Base-by-base conservation (phyloP, 2,329 filamentous ascomycete genomes). In the Epichloe gansuensis region DNA sequence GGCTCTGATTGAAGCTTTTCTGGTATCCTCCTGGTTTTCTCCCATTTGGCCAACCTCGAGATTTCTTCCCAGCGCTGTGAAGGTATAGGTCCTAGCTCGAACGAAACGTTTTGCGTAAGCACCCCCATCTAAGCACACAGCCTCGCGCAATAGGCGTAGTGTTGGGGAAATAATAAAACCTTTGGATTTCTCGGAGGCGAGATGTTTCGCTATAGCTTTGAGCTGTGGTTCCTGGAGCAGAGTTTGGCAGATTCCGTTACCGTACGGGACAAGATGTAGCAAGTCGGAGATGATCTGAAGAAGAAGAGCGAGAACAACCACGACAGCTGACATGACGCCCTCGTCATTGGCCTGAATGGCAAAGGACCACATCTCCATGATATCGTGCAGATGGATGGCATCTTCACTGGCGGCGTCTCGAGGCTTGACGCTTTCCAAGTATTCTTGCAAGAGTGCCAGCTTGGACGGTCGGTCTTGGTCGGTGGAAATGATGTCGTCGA, bases 121-220 rank as follows among this genome's bases (percentile, higher is more conserved):
- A 13, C 93, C 94, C 89, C 89, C 89, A 66, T 97, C 90, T 57
- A 95, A 85, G 51, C 76, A 82, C 15, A 88, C 80, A n/a, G 90
- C 77, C 68, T 98, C 91, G 49, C 84, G 87, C 54, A 98, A 76
- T 49, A 98, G 71, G 52, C 91, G 82, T 53, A 98, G 71, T 25
- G 87, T 90, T 1, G 93, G 91, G 3, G 89, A 93, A 55, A 96
- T 90, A 53, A 97, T 73, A 66, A 87, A 89, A 40, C 89, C 89
- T 63, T 94, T 95, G 47, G 81, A 77, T 66, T 89, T 90, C 25
- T 87, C 84, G 0, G 87, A 81, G 3, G 87, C 84, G 17, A 97
- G 70, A 54, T 88, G 89, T 54, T 84, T 82, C 35, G 87, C 82
- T 25, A 97, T 71, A 3, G 95, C 77, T 59, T 90, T 88, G 56